Evolutionary conservation across 176 grass and related monocot genomes (phyloP), one percentile per base, ranked within the genome.

Genomic region (Carex myosuroides): DNA sequence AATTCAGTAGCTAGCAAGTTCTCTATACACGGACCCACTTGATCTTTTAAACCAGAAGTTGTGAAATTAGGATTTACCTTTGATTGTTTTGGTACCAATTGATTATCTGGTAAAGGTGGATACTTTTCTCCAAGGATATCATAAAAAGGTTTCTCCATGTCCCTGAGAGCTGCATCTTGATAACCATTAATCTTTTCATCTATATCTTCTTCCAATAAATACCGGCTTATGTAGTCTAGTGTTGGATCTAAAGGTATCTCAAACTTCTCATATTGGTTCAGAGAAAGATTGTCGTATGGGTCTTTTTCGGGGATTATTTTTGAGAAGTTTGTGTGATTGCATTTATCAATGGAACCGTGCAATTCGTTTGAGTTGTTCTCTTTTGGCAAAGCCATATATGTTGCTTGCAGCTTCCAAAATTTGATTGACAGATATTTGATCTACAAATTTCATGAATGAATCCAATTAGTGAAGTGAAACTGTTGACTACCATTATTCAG

Each of bases 181-280:
- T 73, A 60, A 18, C n/a, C 62, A 60, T 48, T 86, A 41, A 50
- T 63, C 12, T 85, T 83, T 67, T 89, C 90, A 53, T 92, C 88
- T 65, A 77, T 83, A 77, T 84, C 83, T 42, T 92, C 90, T 50
- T 92, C 87, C 87, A 92, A 85, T 41, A 92, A 72, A 73, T 81
- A 85, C 13, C 37, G 67, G 44, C 79, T 86, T 87, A 89, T 92
- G 41, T 89, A 87, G 54, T 85, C 35, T 20, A 71, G 68, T 71
- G 68, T 46, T 71, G 68, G 68, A 9, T 71, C 68, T n/a, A 1
- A 71, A 44, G 22, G 18, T 71, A 46, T 46, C 39, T 48, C 35
- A 46, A 7, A 11, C 35, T 71, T 71, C 16, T 46, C 37, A 71
- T 71, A 39, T n/a, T 10, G 17, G 8, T 71, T 46, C 39, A 71